Percentiles rank a stretch among this genome's conserved stretches.
Evolutionary conservation across 108 stramenopile species (phyloP).

Genomic region (Fistulifera pelliculosa): DNA sequence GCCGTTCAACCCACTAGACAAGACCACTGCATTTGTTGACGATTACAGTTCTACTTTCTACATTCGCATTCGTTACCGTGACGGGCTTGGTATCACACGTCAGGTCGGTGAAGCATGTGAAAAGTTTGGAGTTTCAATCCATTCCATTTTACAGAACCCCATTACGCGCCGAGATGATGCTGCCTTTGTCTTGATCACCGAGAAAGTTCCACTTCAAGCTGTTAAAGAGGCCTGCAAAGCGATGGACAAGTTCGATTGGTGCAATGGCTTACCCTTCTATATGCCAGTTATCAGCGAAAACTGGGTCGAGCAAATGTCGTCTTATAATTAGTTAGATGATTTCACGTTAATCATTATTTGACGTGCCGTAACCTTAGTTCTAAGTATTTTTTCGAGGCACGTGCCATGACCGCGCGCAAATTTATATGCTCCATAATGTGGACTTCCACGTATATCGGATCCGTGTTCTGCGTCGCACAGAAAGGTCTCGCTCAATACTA

Average conservation of each 20-base stretch:
- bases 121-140: slow-evolving; percentile 73
- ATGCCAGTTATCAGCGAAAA: slow-evolving; percentile 78
- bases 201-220: slow-evolving; percentile 56
- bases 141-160: slow-evolving; percentile 83
- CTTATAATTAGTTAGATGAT: background rate
- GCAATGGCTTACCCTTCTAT: slow-evolving; percentile 68
- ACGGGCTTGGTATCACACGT: slow-evolving; percentile 69
- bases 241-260: slow-evolving; percentile 74
- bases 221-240: slow-evolving; percentile 62
- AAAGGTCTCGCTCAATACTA: too few relatives aligned
- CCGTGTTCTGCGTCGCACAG: too few relatives aligned
- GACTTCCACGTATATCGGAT: too few relatives aligned
- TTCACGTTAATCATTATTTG: too few relatives aligned
- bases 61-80: slow-evolving; percentile 69
- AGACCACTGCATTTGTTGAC: slow-evolving; percentile 45
- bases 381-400: too few relatives aligned
- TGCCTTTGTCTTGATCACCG: slow-evolving; percentile 79
- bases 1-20: slow-evolving; percentile 60
- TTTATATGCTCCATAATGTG: too few relatives aligned
- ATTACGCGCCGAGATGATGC: slow-evolving; percentile 56
- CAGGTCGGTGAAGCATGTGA: slow-evolving; percentile 80
- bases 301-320: slow-evolving; percentile 35
- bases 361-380: too few relatives aligned
- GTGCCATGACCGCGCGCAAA: too few relatives aligned
- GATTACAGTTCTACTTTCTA: slow-evolving; percentile 79